Evolutionary conservation across 805 yeast species (phyloP).

Genomic region (Metschnikowia drakensbergensis): DNA sequence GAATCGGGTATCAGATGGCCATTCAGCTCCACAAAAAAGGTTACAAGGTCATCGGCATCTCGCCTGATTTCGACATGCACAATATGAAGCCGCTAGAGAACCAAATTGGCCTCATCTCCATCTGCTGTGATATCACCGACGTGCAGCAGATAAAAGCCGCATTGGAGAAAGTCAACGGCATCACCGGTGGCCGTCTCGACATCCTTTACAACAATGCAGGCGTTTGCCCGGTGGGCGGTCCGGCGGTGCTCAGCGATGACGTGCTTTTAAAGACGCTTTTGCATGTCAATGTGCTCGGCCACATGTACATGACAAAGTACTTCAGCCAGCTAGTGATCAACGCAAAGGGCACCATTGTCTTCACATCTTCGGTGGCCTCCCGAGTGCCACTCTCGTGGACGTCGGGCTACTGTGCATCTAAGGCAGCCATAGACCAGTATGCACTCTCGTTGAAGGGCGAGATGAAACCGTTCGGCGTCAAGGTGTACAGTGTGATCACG

Average conservation of each 20-base stretch:
- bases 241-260: slow-evolving; percentile 33
- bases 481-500: slow-evolving; percentile 35
- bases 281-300: slow-evolving; percentile 40
- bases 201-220: slow-evolving; percentile 44
- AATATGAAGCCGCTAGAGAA: slow-evolving; percentile 26
- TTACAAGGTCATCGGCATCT: slow-evolving; percentile 35
- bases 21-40: slow-evolving; percentile 26
- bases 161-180: slow-evolving; percentile 17
- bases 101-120: slow-evolving; percentile 25
- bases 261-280: slow-evolving; percentile 19
- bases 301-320: slow-evolving; percentile 31
- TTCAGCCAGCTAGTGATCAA: slow-evolving; percentile 28
- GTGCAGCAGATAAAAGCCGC: slow-evolving; percentile 16
- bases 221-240: slow-evolving; percentile 23
- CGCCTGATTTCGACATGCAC: slow-evolving; percentile 22
- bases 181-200: slow-evolving; percentile 33
- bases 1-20: slow-evolving; percentile 17
- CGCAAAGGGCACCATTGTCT: slow-evolving; percentile 34
- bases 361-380: slow-evolving; percentile 35
- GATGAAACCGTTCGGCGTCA: slow-evolving; percentile 35
- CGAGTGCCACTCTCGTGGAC: slow-evolving; percentile 32
- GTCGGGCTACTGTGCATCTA: slow-evolving; percentile 32
- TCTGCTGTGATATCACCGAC: slow-evolving; percentile 35
- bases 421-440: slow-evolving; percentile 38
- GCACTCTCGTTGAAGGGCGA: slow-evolving; percentile 34